A percentile compares a stretch with the other conserved stretches of the same genome.
Conservation (phyloP, 2,329 filamentous ascomycete genomes). For the Alternaria gansuensis region DNA sequence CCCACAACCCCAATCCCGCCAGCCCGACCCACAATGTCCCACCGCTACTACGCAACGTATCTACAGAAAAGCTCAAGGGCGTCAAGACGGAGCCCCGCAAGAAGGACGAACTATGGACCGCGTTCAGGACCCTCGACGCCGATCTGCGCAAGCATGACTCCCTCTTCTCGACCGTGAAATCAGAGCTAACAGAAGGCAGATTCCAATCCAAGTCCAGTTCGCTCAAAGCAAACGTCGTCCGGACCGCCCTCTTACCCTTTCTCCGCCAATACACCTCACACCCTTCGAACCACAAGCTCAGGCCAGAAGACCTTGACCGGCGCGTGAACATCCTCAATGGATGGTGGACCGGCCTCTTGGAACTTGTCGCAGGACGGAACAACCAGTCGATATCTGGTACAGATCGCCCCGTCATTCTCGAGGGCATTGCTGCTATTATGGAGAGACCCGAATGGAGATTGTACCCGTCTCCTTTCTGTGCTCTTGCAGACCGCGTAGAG, state of each 20-base stretch:
- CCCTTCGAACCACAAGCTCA: slow-evolving; percentile 69
- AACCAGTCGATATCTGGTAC: slow-evolving; percentile 81
- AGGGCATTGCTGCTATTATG: slow-evolving; percentile 83
- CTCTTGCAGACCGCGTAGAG: slow-evolving; percentile 65
- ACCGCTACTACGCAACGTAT: slow-evolving; percentile 55
- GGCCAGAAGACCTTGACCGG: slow-evolving; percentile 83
- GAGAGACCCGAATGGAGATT: slow-evolving; percentile 86
- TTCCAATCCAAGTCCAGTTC: slow-evolving; percentile 78
- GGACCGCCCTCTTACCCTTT: slow-evolving; percentile 77
- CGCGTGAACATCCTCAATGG: slow-evolving; percentile 82
- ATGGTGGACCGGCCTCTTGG: slow-evolving; percentile 87
- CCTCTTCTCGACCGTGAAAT: neutral
- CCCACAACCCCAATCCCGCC: slow-evolving; percentile 44
- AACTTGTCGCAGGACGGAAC: slow-evolving; percentile 79
- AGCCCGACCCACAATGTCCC: slow-evolving; percentile 51
- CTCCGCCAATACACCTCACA: slow-evolving; percentile 74
- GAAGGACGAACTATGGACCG: slow-evolving; percentile 74
- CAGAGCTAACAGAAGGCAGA: slow-evolving; percentile 45
- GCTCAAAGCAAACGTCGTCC: slow-evolving; percentile 78
- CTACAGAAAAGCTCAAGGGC: slow-evolving; percentile 54
- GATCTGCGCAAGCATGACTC: slow-evolving; percentile 70
- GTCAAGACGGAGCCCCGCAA: slow-evolving; percentile 59
- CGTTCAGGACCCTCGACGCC: slow-evolving; percentile 72
- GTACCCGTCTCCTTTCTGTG: slow-evolving; percentile 72
- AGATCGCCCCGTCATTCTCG: slow-evolving; percentile 82